Conservation (phyloP, 2,329 filamentous ascomycete genomes). For the Penicillium sp. region DNA sequence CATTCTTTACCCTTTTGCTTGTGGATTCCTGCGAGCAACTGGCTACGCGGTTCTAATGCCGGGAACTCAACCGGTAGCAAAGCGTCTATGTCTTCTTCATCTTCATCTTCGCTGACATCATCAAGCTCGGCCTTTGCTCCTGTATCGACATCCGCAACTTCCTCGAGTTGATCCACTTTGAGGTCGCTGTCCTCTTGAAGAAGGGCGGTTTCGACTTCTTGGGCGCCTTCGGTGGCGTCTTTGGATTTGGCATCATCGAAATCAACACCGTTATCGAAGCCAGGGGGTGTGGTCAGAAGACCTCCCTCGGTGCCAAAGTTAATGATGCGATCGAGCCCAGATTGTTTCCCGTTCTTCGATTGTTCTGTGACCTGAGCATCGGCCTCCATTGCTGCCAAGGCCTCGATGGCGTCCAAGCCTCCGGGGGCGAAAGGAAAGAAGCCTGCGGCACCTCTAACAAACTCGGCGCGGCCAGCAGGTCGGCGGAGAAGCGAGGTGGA, state of each 20-base stretch:
- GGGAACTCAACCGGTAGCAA: constrained; percentile 91
- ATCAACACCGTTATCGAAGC: constrained; percentile 74
- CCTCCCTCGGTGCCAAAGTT: constrained; percentile 75
- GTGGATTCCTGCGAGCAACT: constrained; percentile 67
- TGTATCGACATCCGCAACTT: constrained; percentile 33
- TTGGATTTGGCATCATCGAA: constrained; percentile 62
- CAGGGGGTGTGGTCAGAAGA: constrained; percentile 77
- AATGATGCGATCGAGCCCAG: constrained; percentile 78
- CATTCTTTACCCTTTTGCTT: constrained; percentile 81
- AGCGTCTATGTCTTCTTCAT: constrained; percentile 70
- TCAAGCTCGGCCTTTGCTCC: constrained; percentile 29
- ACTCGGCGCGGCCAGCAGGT: constrained; percentile 81
- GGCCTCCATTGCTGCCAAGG: constrained; percentile 79
- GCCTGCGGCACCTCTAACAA: constrained; percentile 86
- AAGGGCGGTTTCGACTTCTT: constrained; percentile 67
- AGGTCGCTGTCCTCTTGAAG: constrained; percentile 46
- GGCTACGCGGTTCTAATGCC: constrained; percentile 79
- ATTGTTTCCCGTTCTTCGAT: constrained; percentile 38
- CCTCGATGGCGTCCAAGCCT: constrained; percentile 82
- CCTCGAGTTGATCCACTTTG: constrained; percentile 56
- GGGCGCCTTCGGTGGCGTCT: constrained; percentile 57
- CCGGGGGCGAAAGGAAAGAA: constrained; percentile 94
- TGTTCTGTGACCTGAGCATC: constrained; percentile 59
- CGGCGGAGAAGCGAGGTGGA: constrained; percentile 86
- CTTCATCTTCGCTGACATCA: constrained; percentile 35